A percentile compares a stretch with the other conserved stretches of the same genome.
Evolutionary conservation across 441 rosid genomes (phyloP).

Genomic region (Melastoma candidum): DNA sequence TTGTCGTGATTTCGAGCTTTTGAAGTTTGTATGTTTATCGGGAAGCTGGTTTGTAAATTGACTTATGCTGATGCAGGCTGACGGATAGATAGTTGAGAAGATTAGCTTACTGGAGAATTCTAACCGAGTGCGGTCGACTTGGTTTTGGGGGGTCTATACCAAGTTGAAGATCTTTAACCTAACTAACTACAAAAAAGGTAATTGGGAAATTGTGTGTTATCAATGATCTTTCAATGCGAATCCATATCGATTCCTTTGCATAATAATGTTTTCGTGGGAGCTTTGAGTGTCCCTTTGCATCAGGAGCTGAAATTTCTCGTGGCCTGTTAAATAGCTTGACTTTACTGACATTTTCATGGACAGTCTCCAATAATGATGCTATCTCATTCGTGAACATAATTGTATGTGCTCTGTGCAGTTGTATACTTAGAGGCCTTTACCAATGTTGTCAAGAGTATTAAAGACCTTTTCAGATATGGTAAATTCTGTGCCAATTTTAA

Average conservation of each 20-base stretch:
- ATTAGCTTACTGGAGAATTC: conserved; percentile 81
- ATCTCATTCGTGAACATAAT: neutral
- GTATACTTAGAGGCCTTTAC: conserved; percentile 96
- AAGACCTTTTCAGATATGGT: conserved; percentile 64
- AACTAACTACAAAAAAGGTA: conserved; percentile 79
- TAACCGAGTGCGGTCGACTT: conserved; percentile 71
- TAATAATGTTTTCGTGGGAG: no score
- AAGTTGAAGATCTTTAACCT: conserved; percentile 84
- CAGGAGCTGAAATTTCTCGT: no score
- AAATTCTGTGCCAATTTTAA: conserved; percentile 93
- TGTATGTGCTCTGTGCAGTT: conserved; percentile 35
- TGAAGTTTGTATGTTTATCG: neutral
- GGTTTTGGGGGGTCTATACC: conserved; percentile 95
- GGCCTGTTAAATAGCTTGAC: neutral
- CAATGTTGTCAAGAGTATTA: conserved; percentile 88
- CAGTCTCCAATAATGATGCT: neutral
- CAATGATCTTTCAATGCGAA: neutral
- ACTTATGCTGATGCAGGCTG: conserved; percentile 44
- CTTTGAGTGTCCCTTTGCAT: no score
- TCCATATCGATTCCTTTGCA: neutral
- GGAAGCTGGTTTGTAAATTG: neutral
- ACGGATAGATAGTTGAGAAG: conserved; percentile 92
- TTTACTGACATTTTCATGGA: neutral
- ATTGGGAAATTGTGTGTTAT: neutral
- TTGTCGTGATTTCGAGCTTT: neutral